Evolutionary conservation across 805 yeast genomes (phyloP), one percentile per base, ranked within the genome.

Genomic region (Ogataea dorogensis): DNA sequence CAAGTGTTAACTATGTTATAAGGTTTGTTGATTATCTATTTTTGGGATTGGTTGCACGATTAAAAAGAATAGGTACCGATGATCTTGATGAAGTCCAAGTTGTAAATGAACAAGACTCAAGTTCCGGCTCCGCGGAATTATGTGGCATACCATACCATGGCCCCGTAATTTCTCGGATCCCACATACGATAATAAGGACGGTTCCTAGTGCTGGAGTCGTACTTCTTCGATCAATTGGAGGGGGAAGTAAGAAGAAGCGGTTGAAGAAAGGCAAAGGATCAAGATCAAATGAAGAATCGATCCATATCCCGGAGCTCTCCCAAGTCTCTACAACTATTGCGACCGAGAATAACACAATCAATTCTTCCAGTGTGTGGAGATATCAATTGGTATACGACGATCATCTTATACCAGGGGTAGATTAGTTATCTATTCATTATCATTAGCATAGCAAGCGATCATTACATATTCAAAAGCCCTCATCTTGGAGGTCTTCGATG

Each of bases 401-500:
- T 14, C 44, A 34, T 26, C 22, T 47, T 7, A 44, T 44, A 34
- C 51, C 51, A 9, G 51, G 51, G 7, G 14, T 12, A 24, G 29
- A n/a, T n/a, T n/a, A n/a, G n/a, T n/a, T n/a, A n/a, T n/a, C n/a
- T n/a, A 27, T 5, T 17, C 21, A 7, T 28, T 18, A 29, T n/a
- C n/a, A n/a, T n/a, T n/a, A n/a, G n/a, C n/a, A n/a, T n/a, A n/a
- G n/a, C 16, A 30, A 29, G 31, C 17, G 5, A n/a, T 18, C 10
- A 27, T 29, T 30, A 40, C 31, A 33, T 21, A n/a, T n/a, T n/a
- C n/a, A n/a, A 23, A 41, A 47, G 24, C 48, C 54, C 20, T 43
- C 53, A 31, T 50, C 54, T 13, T 24, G 32, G 13, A 50, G 28
- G 28, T 50, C 54, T 27, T 50, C 54, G 8, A 50, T 14, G 2